phyloP scores from a whole-genome alignment of 495 filamentous ascomycete species.

The Neurospora intermedia region DNA sequence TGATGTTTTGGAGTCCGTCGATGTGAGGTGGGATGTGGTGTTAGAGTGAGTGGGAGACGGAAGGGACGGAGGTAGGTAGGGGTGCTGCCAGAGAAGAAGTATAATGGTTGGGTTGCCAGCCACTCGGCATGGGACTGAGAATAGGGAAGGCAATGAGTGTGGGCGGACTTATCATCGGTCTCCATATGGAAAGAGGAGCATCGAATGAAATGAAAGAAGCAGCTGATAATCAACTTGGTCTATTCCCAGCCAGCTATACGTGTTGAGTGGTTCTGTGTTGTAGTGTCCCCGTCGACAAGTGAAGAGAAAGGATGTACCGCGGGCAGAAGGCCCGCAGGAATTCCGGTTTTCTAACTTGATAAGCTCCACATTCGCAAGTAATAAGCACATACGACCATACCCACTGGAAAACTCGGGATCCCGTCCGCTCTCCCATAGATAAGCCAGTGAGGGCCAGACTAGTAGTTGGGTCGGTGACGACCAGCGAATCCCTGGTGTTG shows the following conservation, averaged over 20 bases:
- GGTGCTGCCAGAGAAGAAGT: not conserved
- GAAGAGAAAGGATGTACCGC: not conserved
- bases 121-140: not conserved
- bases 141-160: not conserved
- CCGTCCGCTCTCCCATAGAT: too few species aligned
- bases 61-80: not conserved
- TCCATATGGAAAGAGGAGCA: not conserved
- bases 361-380: not conserved
- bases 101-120: not conserved
- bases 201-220: not conserved
- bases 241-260: not conserved
- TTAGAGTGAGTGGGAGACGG: not conserved
- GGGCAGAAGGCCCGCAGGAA: not conserved
- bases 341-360: not conserved
- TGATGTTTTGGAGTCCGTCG: not conserved
- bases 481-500: conserved; percentile 30
- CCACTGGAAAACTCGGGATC: conserved; percentile 18
- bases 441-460: too few species aligned
- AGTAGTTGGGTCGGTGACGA: conserved; percentile 26
- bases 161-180: not conserved
- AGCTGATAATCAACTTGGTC: not conserved
- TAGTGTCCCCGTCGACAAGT: not conserved
- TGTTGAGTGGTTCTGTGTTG: not conserved
- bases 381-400: conserved; percentile 34
- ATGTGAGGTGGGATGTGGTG: not conserved